Evolutionary conservation across 1,284 basidiomycete genomes (phyloP), one percentile per base, ranked within the genome.

Genomic region (Amylostereum areolatum): DNA sequence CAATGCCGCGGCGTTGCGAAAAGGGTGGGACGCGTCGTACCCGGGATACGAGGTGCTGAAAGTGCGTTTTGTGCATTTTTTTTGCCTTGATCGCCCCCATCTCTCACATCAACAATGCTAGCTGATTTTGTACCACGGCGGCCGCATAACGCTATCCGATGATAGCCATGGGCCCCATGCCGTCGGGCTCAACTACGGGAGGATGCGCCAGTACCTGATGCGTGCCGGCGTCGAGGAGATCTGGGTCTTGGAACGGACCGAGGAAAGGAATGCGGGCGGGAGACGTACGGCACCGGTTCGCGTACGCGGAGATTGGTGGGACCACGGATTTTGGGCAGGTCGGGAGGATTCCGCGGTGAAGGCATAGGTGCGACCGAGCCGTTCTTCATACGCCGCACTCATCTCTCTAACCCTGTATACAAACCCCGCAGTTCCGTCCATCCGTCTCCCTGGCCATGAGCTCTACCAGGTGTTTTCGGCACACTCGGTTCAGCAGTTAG

Each of bases 151-250:
- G 24, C 75, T 98, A 18, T 98, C 95, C 2, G 96, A 99, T 65
- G 96, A 99, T 66, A 96, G 94, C 50, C 96, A 99, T 61, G 93
- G 93, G 1, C 86, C 92, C 1, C 78, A 83, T 35, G 83, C 85
- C 12, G 93, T 99, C 40, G 96, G 92, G 0, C 71, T 94, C 47
- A 94, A 97, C 66, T 99, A 97, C 60, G 57, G 70, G 47, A 74
- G 77, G 11, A 65, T 89, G 56, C 72, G 73, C 40, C 69, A 76
- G 5, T 98, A 98, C 64, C 72, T 95, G n/a, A 64, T 71, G 48
- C 64, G 67, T 2, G 62, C 80, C 25, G 78, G 76, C 2, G 75
- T 97, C 7, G 56, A 70, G 5, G 79, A 87, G 48, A 61, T 97
- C 1, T 97, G 90, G 87, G 66, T 82, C 32, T 63, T 87, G 50